These are phyloP conservation scores for Chimonanthus salicifolius DNA, from an alignment of 164 flowering plant species.

Conservation along the genomic window DNA sequence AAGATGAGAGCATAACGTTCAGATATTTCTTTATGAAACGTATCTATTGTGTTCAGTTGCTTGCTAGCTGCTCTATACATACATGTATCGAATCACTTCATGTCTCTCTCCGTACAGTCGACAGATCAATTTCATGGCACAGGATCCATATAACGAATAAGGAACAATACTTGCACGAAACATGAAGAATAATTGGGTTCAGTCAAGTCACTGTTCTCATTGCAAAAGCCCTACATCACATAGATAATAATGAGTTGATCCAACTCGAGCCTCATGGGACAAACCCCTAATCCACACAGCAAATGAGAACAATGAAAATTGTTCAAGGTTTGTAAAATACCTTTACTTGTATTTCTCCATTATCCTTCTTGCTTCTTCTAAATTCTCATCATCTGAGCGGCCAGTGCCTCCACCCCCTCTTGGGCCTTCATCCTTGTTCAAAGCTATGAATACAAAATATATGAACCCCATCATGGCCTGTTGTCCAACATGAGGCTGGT, in stretches of 20 bases:
- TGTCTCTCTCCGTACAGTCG: not conserved
- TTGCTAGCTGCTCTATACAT: not conserved
- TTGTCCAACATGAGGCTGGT: not conserved
- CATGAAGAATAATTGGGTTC: too few species aligned
- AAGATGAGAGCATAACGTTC: not conserved
- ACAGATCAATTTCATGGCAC: not conserved
- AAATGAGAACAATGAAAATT: not conserved
- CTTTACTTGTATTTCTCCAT: slow-evolving; percentile 89
- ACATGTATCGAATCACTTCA: not conserved
- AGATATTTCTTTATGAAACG: not conserved
- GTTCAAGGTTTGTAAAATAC: not conserved
- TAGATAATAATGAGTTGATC: too few species aligned
- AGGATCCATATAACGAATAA: too few species aligned
- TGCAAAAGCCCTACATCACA: too few species aligned
- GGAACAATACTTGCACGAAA: too few species aligned
- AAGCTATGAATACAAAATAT: slow-evolving; percentile 67
- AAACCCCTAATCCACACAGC: not conserved
- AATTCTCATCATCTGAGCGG: slow-evolving; percentile 47
- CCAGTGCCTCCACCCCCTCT: slow-evolving; percentile 36
- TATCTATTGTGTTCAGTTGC: not conserved
- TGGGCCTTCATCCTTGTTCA: slow-evolving; percentile 81
- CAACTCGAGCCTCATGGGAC: not conserved
- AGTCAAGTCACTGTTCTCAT: too few species aligned
- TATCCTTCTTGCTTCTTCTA: slow-evolving; percentile 92
- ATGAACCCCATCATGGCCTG: slow-evolving; percentile 88